Evolutionary conservation across 257 asterid genomes (phyloP), one percentile per base, ranked within the genome.

Genomic region (Solanum etuberosum): DNA sequence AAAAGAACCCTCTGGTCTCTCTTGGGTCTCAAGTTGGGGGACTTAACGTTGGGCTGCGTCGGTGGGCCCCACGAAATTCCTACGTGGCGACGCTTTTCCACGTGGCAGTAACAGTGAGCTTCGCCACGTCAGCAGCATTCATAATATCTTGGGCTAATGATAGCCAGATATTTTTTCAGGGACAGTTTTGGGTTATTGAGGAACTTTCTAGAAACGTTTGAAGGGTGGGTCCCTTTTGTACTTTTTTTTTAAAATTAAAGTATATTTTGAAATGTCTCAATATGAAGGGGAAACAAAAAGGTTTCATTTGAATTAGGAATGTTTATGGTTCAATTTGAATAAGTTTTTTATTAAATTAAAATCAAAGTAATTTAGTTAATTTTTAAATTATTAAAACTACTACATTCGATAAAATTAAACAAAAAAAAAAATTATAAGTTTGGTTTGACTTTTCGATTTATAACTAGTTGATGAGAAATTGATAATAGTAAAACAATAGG

Each of bases 61-160:
- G 48, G 25, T n/a, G 84, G 88, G 48, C 68, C 86, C 89, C 83
- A 68, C 61, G 11, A 29, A 72, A 86, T 91, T 84, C 91, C 93
- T 94, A 93, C 93, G 88, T 86, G 92, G 92, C 88, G 27, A 88
- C 94, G 92, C 96, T 94, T 95, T 94, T 90, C 91, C 95, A 91
- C 93, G 95, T 94, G 94, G 94, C 88, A 73, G 25, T 80, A 59
- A 48, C 46, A 80, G 70, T 84, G 27, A 76, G 16, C 2, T 15
- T 27, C 14, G 94, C 92, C 97, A 92, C 89, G 95, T 93, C 88
- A 57, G 86, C 90, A 15, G 61, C 13, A 13, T 85, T 65, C 91
- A 91, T 84, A 90, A 87, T 91, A 91, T 88, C 93, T 91, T 85
- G 21, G 38, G 90, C 83, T 54, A 61, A 68, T 81, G 84, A 87